These are phyloP conservation scores for Teunomyces tritomae DNA, from an alignment of 805 yeast species.

Conservation along the genomic window DNA sequence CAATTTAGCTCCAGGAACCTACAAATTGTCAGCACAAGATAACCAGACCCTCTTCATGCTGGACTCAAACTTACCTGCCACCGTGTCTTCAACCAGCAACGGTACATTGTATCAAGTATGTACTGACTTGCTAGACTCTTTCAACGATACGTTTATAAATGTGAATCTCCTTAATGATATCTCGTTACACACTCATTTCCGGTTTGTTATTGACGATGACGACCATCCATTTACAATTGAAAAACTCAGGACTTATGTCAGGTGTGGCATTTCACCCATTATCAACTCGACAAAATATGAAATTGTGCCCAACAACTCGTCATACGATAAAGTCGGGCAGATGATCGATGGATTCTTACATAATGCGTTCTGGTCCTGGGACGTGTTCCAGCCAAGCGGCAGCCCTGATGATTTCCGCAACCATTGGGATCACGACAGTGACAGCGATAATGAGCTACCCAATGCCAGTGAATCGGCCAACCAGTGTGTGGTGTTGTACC, in stretches of 20 bases:
- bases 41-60: constrained; percentile 14
- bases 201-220: constrained; percentile 33
- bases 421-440: not conserved
- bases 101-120: not conserved
- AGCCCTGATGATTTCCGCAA: constrained; percentile 1
- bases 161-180: constrained; percentile 10
- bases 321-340: constrained; percentile 18
- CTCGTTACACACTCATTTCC: constrained; percentile 21
- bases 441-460: not conserved
- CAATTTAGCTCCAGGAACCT: constrained; percentile 17
- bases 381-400: constrained; percentile 46
- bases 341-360: constrained; percentile 28
- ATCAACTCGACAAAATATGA: constrained; percentile 38
- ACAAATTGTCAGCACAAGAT: constrained; percentile 24
- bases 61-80: not conserved
- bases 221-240: constrained; percentile 35
- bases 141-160: not conserved
- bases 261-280: constrained; percentile 68
- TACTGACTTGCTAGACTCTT: not conserved
- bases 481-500: constrained; percentile 41
- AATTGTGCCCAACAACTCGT: not conserved
- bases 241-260: constrained; percentile 37
- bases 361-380: constrained; percentile 73
- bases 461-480: constrained; percentile 22
- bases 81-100: constrained; percentile 2